Base-by-base conservation (phyloP, 371 early-diverging fungal species). In the Syncephalastrum monosporum region DNA sequence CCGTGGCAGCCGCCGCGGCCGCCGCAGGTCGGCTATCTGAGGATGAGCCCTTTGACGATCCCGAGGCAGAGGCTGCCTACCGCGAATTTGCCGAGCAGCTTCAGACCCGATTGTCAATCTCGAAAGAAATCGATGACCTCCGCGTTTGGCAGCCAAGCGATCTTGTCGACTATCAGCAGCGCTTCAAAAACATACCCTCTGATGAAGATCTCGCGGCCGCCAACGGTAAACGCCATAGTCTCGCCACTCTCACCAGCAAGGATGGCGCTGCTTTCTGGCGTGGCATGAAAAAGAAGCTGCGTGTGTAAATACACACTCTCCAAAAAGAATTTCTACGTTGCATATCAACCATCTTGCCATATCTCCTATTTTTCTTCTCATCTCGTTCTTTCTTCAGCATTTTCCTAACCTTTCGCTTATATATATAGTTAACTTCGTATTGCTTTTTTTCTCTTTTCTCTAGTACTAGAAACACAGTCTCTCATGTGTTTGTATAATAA, bases 211-310 rank as follows among this genome's bases (percentile, higher is more conserved):
- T 44, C 17, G 24, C 48, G 16, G 38, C 38, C 38, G 38, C 38
- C 10, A 33, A 10, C 38, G 38, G 38, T 33, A 60, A 56, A 44
- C 61, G 57, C 8, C 51, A 47, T 13, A 49, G 54, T 38, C 25
- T 52, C n/a, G 50, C 25, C 47, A 21, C 53, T 10, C 17, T 50
- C 16, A 38, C 42, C 15, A 43, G 50, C n/a, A 59, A 57, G 24
- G 63, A 59, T 27, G 55, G 54, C 17, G 46, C 53, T 15, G 53
- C 65, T 16, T 66, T 66, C 46, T 66, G 66, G 66, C 25, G 56
- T 48, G 66, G 61, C 48, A 66, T 66, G 66, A 66, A 66, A 24
- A 66, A 66, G 61, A 66, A 66, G 42, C 53, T 66, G 25, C 38
- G 66, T 16, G 66, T 66, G 17, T 66, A 55, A 59, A 19, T 51